phyloP scores from a whole-genome alignment of 371 early-diverging fungal genomes.

The Syncephalastrum sp. region DNA sequence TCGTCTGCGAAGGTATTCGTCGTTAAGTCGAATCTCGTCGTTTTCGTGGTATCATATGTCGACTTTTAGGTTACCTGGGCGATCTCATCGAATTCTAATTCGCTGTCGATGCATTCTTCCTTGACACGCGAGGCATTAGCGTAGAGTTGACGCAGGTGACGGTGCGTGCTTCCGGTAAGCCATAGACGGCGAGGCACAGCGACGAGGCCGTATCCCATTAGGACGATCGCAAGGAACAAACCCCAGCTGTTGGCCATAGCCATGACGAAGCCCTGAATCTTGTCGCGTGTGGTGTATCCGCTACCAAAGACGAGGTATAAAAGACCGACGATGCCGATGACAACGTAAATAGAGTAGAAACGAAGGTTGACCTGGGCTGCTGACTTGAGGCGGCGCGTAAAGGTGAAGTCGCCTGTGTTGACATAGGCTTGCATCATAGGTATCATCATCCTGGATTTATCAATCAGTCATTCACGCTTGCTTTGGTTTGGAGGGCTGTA shows the following conservation, averaged over 20 bases:
- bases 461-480: conserved; percentile 3
- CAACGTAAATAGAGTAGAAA: conserved; percentile 63
- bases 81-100: conserved; percentile 67
- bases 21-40: not conserved
- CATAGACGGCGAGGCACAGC: conserved; percentile 85
- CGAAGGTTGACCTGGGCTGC: conserved; percentile 78
- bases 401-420: conserved; percentile 81
- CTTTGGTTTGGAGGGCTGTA: conserved; percentile 3
- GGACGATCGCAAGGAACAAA: conserved; percentile 77
- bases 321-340: conserved; percentile 62
- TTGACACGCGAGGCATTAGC: conserved; percentile 68
- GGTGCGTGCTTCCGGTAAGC: conserved; percentile 64
- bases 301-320: conserved; percentile 71
- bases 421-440: conserved; percentile 86
- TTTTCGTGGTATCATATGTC: not conserved
- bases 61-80: conserved; percentile 50
- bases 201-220: conserved; percentile 93
- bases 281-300: conserved; percentile 55
- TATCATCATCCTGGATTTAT: conserved; percentile 65
- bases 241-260: conserved; percentile 95
- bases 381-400: conserved; percentile 59
- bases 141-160: conserved; percentile 66
- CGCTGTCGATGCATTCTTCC: conserved; percentile 76
- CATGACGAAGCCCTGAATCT: conserved; percentile 82
- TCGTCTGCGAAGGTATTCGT: conserved; percentile 17